Evolutionary conservation across 2,329 filamentous ascomycete genomes (phyloP).

Genomic region (Colletotrichum orbiculare): DNA sequence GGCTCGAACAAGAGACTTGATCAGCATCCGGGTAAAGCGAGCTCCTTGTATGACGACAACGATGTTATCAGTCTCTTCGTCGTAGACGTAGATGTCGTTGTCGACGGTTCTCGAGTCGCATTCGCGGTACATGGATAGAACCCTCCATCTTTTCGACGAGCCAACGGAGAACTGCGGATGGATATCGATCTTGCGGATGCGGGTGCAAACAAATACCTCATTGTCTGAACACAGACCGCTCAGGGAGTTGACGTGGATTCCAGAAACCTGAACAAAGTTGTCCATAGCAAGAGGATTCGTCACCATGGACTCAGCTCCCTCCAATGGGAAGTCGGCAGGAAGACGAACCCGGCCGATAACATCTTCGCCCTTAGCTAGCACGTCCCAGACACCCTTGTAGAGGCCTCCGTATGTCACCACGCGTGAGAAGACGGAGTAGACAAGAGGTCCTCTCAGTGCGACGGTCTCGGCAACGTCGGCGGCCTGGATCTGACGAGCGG

Average conservation of each 20-base stretch:
- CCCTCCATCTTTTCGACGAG: background rate
- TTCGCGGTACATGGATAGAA: conserved; percentile 12
- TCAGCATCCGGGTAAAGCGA: background rate
- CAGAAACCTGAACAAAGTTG: conserved; percentile 9
- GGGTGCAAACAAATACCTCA: conserved; percentile 4
- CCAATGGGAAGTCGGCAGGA: background rate
- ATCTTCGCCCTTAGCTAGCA: background rate
- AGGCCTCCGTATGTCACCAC: background rate
- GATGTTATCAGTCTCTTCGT: background rate
- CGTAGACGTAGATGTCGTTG: conserved; percentile 6
- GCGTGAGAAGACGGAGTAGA: background rate
- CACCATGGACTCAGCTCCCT: background rate
- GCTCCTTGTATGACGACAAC: background rate
- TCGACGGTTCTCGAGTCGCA: conserved; percentile 1
- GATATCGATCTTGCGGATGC: background rate
- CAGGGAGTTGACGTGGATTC: conserved; percentile 1
- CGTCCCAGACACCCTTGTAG: conserved; percentile 1
- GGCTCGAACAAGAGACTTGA: conserved; percentile 2
- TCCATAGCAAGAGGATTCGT: background rate
- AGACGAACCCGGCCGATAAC: background rate
- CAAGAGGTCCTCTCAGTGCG: conserved; percentile 4
- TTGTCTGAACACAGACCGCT: background rate
- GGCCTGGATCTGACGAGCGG: background rate
- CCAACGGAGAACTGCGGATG: background rate
- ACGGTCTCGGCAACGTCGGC: background rate